Base-by-base conservation (phyloP, 2,329 filamentous ascomycete genomes). In the Aspergillus caelatus region DNA sequence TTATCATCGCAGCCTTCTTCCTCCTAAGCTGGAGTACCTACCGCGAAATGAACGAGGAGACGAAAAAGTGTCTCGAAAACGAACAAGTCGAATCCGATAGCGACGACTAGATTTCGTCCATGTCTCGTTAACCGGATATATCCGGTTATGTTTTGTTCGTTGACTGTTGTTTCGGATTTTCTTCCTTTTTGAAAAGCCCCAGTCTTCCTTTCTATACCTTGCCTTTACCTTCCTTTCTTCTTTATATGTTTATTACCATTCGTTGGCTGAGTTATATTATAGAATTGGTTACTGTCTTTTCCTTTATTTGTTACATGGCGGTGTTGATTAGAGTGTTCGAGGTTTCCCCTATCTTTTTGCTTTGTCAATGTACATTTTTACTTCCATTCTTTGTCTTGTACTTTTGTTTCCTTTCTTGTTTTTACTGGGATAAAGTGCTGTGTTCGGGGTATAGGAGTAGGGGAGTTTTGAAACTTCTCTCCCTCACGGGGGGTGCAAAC, bases 1-100 rank as follows among this genome's bases (percentile, higher is more conserved):
- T 98, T 71, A 99, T 99, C 72, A 91, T 97, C 62, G 84, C 87
- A 1, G 95, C 95, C 0, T 99, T 99, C 75, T 77, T 89, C n/a
- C 84, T 97, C 72, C 78, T 99, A 52, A 93, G 89, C 72, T 97
- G 89, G 88, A 95, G 93, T 68, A 97, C 94, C 0, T 99, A 94
- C 80, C 86, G 89, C 57, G 95, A 99, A 81, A 94, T 98, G 89
- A 87, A 89, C 53, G 93, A 97, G 77, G 92, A 96, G 69, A 86
- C 89, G 71, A 84, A 84, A 67, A 89, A 88, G 73, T 88, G 83
- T 65, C 65, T 78, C 16, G 73, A 75, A 54, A 75, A 81, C 14
- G 79, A 80, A 28, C 76, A 76, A 12, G 73, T 78, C n/a, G 77
- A 80, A 64, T 78, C 79, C 16, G 79, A 80, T 34, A 78, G 70